Conservation (phyloP, 306 rosid species). For the Benincasa hispida region DNA sequence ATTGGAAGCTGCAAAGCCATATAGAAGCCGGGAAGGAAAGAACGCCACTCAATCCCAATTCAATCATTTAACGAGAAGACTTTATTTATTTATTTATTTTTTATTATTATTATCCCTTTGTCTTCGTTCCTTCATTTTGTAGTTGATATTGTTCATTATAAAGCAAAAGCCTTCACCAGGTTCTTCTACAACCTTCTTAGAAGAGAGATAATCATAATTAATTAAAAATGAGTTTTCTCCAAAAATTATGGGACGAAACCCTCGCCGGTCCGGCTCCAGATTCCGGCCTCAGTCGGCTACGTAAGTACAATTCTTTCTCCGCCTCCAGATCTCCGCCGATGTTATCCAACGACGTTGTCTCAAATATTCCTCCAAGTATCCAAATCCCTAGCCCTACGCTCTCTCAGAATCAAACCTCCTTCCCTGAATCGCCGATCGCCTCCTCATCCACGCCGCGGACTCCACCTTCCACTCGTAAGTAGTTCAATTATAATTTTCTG, state of each 20-base stretch:
- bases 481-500: neutral
- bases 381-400: conserved; percentile 19
- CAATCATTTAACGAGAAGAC: neutral
- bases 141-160: neutral
- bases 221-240: conserved; percentile 55
- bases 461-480: conserved; percentile 43
- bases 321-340: conserved; percentile 11
- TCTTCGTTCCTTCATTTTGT: too few species aligned
- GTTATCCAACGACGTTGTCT: conserved; percentile 5
- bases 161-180: neutral
- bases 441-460: conserved; percentile 31
- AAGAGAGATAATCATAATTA: neutral
- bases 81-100: neutral
- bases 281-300: conserved; percentile 75
- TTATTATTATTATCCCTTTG: too few species aligned
- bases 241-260: conserved; percentile 95
- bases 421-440: conserved; percentile 18
- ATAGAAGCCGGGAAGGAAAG: neutral
- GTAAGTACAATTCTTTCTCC: conserved; percentile 48
- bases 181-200: neutral
- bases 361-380: neutral
- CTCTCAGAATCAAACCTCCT: neutral
- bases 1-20: neutral
- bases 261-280: conserved; percentile 91
- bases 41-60: neutral